A percentile compares a stretch with the other conserved stretches of the same genome.
Conservation (phyloP, 352 stramenopile species). For the Phytopythium montanum region DNA sequence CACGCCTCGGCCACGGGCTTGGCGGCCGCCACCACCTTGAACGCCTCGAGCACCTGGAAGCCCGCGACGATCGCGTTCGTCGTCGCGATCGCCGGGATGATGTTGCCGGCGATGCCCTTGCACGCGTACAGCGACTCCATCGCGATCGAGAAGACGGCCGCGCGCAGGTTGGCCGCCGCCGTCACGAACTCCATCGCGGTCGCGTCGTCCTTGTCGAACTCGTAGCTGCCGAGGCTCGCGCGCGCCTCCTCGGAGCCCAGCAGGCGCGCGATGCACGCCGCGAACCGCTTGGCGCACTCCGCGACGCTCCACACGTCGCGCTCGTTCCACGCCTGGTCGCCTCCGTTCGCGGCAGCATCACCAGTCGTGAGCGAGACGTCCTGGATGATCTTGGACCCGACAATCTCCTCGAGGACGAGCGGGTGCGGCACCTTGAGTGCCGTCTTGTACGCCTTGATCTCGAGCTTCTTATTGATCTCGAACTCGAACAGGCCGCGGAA, state of each 20-base stretch:
- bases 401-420: constrained; percentile 58
- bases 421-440: constrained; percentile 88
- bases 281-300: constrained; percentile 89
- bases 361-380: constrained; percentile 22
- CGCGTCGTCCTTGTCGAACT: constrained; percentile 98
- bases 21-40: constrained; percentile 70
- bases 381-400: constrained; percentile 36
- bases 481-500: constrained; percentile 91
- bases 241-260: constrained; percentile 50
- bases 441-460: constrained; percentile 97
- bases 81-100: constrained; percentile 99
- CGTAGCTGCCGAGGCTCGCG: constrained; percentile 66
- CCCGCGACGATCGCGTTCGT: constrained; percentile 99
- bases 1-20: constrained; percentile 72
- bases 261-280: constrained; percentile 57
- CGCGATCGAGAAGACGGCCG: constrained; percentile 72
- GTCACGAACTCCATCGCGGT: constrained; percentile 98
- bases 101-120: constrained; percentile 99
- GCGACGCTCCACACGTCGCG: constrained; percentile 84
- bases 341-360: constrained; percentile 16
- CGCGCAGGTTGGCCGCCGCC: constrained; percentile 96
- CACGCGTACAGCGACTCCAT: constrained; percentile 88
- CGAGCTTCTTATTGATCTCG: constrained; percentile 96
- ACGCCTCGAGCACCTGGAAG: constrained; percentile 86
- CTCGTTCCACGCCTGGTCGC: constrained; percentile 56